Evolutionary conservation across 75 land plant species (phyloP).

Genomic region (Pinus albicaulis): DNA sequence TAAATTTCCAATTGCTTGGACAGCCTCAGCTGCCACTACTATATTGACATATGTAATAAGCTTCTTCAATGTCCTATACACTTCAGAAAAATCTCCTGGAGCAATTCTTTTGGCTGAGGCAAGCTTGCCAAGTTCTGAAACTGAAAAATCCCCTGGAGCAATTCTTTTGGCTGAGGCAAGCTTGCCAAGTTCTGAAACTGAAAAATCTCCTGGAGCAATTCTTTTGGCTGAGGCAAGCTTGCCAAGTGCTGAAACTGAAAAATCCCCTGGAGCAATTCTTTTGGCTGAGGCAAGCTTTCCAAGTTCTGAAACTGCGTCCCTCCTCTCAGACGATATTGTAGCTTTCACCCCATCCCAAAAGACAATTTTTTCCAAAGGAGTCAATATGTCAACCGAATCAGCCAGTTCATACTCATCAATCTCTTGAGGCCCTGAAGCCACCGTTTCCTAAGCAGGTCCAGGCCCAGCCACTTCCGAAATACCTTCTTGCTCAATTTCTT

Average conservation of each 20-base stretch:
- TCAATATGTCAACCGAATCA: constrained; percentile 96
- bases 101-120: too few relatives aligned
- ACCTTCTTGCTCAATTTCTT: constrained; percentile 78
- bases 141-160: too few relatives aligned
- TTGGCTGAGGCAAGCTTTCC: constrained; percentile 92
- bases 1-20: constrained; percentile 95
- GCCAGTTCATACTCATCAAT: constrained; percentile 97
- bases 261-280: constrained; percentile 92
- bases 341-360: constrained; percentile 99
- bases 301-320: constrained; percentile 97
- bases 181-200: too few relatives aligned
- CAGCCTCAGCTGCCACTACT: constrained; percentile 96
- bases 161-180: too few relatives aligned
- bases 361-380: constrained; percentile 86
- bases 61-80: constrained; percentile 93
- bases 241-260: too few relatives aligned
- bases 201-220: too few relatives aligned
- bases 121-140: too few relatives aligned
- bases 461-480: constrained; percentile 45
- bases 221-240: too few relatives aligned
- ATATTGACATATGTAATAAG: constrained; percentile 97
- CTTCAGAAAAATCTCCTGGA: too few relatives aligned
- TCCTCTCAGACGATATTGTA: constrained; percentile 95
- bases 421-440: constrained; percentile 64
- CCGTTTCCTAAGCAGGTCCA: constrained; percentile 57